Evolutionary conservation across 257 asterid genomes (phyloP), one percentile per base, ranked within the genome.

Genomic region (Anisodus acutangulus): DNA sequence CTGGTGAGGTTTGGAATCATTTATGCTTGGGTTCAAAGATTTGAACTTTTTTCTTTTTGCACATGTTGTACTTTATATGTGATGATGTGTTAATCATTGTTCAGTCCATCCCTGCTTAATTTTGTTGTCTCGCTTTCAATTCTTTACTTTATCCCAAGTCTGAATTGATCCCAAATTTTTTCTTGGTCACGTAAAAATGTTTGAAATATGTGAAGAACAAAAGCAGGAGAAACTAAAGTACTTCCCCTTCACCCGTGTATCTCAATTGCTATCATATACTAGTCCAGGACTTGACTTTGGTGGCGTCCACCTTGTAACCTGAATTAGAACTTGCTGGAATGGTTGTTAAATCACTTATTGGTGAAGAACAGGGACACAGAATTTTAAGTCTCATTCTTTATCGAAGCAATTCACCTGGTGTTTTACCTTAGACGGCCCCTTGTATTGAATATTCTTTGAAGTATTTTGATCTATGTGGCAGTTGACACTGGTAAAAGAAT

Each of bases 1-100:
- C 99, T 88, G 99, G 99, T 94, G 83, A 86, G 91, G 78, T 82
- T 90, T 66, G 51, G 68, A 80, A 49, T 84, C 54, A 57, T 60
- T 35, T 62, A 69, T 66, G 13, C 64, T 78, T 55, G 8, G 8
- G 19, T 35, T 57, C 62, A n/a, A 47, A 3, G 81, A 51, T 51
- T 51, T 51, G 15, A 76, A 26, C 26, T 51, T 51, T 76, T 22
- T 51, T 57, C 47, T 51, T 76, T 76, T 76, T 12, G 8, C 63
- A 7, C 62, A 76, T 51, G 47, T 76, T 76, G 45, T 12, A 9
- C 81, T 51, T 76, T 76, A 22, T 51, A 26, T 51, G 63, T 81
- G 76, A 81, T 62, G 15, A 15, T 43, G 31, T 26, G 26, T 62
- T 80, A 26, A 41, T 60, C 74, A n/a, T 57, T 43, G 9, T 70